Percentiles rank a stretch among this genome's conserved stretches.
These are phyloP conservation scores for Chenopodium berlandieri DNA, from an alignment of 148 eudicot species.

Conservation along the genomic window DNA sequence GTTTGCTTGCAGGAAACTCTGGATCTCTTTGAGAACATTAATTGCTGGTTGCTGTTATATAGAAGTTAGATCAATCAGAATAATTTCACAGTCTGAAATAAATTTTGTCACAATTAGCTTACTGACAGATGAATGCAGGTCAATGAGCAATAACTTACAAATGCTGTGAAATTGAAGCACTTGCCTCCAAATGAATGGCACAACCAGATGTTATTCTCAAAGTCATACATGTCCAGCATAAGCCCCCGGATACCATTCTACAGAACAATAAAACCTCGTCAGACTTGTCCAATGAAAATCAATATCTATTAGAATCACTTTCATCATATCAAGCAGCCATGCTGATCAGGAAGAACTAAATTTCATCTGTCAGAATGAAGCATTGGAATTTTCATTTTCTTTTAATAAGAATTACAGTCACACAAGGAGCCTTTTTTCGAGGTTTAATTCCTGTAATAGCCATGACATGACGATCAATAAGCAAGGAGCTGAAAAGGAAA, in stretches of 20 bases:
- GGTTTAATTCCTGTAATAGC: no score
- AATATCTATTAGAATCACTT: background rate
- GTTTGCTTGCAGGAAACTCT: conserved; percentile 54
- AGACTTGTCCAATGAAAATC: background rate
- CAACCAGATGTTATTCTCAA: conserved; percentile 74
- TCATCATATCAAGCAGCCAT: background rate
- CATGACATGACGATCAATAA: no score
- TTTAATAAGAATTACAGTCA: no score
- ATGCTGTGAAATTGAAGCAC: conserved; percentile 79
- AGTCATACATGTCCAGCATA: conserved; percentile 96
- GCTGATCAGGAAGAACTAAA: background rate
- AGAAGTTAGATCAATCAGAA: conserved; percentile 7
- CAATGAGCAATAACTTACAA: conserved; percentile 50
- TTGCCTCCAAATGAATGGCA: conserved; percentile 76
- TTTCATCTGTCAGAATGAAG: background rate
- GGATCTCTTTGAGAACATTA: conserved; percentile 69
- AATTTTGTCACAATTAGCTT: background rate
- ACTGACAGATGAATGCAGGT: background rate
- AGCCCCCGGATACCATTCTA: conserved; percentile 96
- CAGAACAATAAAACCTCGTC: conserved; percentile 16
- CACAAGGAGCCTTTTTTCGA: no score
- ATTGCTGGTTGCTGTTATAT: conserved; percentile 80
- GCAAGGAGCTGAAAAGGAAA: no score
- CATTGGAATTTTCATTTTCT: no score
- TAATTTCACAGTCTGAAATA: background rate